Percentiles rank a stretch among this genome's conserved stretches.
Conservation (phyloP, 192 early-diverging fungal genomes). For the Kickxella alabastrina region DNA sequence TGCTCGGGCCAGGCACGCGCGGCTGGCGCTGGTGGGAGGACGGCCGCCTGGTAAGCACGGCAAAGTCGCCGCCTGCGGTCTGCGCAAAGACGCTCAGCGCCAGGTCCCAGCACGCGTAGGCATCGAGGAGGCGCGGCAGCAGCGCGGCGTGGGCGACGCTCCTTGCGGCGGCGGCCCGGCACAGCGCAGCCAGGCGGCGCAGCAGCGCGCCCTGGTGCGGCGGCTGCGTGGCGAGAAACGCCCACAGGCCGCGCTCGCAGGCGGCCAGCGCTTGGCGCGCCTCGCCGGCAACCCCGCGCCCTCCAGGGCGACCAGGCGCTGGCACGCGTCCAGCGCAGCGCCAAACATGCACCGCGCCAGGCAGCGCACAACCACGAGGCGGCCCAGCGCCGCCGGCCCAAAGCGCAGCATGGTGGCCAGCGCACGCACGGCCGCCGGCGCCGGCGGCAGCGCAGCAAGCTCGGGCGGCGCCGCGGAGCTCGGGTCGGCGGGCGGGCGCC, state of each 20-base stretch:
- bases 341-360: conserved; percentile 7
- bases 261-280: conserved; percentile 14
- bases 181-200: conserved; percentile 8
- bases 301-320: conserved; percentile 23
- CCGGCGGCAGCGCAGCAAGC: conserved; percentile 11
- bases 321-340: conserved; percentile 37
- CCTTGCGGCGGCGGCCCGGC: conserved; percentile 32
- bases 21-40: too few relatives aligned
- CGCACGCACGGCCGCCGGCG: conserved; percentile 19
- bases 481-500: neutral
- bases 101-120: conserved; percentile 38
- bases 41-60: conserved; percentile 17
- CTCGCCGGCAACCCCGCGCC: too few relatives aligned
- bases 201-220: conserved; percentile 25
- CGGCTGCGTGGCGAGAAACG: conserved; percentile 5
- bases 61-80: conserved; percentile 48
- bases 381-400: conserved; percentile 13
- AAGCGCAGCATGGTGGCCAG: conserved; percentile 37
- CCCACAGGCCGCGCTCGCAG: conserved; percentile 22
- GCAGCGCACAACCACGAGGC: conserved; percentile 11
- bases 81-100: conserved; percentile 28
- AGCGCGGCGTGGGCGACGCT: too few relatives aligned
- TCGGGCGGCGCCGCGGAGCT: neutral
- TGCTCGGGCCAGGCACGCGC: too few relatives aligned
- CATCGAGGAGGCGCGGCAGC: conserved; percentile 26